Conservation (phyloP, 257 asterid genomes). For the Solanum lycopersicoides region DNA sequence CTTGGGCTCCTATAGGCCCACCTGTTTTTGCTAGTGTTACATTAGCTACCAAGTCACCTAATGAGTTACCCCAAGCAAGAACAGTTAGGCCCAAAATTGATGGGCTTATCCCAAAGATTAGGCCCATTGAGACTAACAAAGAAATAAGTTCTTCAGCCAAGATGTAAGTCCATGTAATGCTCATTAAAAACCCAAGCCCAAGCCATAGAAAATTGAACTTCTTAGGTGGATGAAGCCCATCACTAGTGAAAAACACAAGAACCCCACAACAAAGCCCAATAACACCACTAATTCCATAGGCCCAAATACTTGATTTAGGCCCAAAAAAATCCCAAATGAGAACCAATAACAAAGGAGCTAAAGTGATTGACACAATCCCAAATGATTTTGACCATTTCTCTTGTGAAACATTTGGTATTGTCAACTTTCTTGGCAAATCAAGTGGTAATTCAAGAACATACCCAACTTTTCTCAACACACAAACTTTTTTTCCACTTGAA, state of each 20-base stretch:
- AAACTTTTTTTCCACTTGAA: not conserved
- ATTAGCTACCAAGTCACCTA: slow-evolving; percentile 65
- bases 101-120: slow-evolving; percentile 49
- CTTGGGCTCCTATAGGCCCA: slow-evolving; percentile 47
- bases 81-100: slow-evolving; percentile 67
- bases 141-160: slow-evolving; percentile 61
- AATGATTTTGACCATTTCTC: slow-evolving; percentile 65
- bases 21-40: slow-evolving; percentile 48
- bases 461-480: not conserved
- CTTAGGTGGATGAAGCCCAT: slow-evolving; percentile 42
- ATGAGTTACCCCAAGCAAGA: slow-evolving; percentile 88
- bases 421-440: slow-evolving; percentile 51
- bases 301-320: not conserved
- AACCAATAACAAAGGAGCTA: slow-evolving; percentile 50
- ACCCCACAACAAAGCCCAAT: slow-evolving; percentile 23
- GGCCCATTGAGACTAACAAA: slow-evolving; percentile 42
- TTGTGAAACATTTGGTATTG: slow-evolving; percentile 56
- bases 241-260: slow-evolving; percentile 25
- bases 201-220: slow-evolving; percentile 47
- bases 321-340: slow-evolving; percentile 12
- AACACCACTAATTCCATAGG: slow-evolving; percentile 16
- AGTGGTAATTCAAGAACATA: slow-evolving; percentile 52
- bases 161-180: slow-evolving; percentile 64
- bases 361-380: slow-evolving; percentile 29
- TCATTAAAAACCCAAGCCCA: slow-evolving; percentile 56